Percentiles rank a stretch among this genome's conserved stretches.
Evolutionary conservation across 495 filamentous ascomycete genomes (phyloP).

Genomic region (Aspergillus funiculosus): DNA sequence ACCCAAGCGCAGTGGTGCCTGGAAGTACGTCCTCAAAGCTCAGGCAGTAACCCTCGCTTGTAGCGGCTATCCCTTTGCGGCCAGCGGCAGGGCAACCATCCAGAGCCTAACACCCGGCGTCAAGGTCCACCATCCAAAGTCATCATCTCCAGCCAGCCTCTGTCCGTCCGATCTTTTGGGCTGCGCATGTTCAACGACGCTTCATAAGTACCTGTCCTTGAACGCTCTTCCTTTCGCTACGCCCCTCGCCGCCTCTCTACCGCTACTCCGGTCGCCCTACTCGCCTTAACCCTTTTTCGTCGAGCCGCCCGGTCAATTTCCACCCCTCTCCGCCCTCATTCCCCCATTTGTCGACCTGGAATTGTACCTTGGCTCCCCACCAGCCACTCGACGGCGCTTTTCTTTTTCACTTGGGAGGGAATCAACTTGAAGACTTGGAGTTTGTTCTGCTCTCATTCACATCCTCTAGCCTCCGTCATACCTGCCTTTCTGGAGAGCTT

Average conservation of each 20-base stretch:
- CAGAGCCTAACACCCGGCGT: conserved; percentile 33
- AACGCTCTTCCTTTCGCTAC: conserved; percentile 7
- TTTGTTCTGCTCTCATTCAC: background rate
- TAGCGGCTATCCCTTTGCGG: conserved; percentile 44
- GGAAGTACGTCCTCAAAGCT: no score
- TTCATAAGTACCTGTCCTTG: conserved; percentile 19
- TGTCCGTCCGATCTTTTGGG: conserved; percentile 28
- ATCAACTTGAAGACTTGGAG: conserved; percentile 1
- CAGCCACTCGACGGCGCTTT: conserved; percentile 14
- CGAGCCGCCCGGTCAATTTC: conserved; percentile 34
- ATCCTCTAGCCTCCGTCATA: background rate
- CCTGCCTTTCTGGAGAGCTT: conserved; percentile 1
- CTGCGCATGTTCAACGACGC: conserved; percentile 22
- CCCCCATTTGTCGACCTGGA: conserved; percentile 19
- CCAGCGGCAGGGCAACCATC: conserved; percentile 41
- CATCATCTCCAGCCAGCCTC: conserved; percentile 30
- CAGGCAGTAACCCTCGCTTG: conserved; percentile 34
- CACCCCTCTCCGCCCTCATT: conserved; percentile 34
- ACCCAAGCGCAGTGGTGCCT: no score
- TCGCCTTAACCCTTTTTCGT: conserved; percentile 20
- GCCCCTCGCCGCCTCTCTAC: conserved; percentile 3
- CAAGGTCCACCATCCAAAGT: conserved; percentile 33
- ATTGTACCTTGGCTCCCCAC: conserved; percentile 19
- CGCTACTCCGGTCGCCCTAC: conserved; percentile 14
- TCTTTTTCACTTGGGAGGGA: conserved; percentile 11